phyloP scores from a whole-genome alignment of 495 filamentous ascomycete species.

The Parathielavia appendiculata region DNA sequence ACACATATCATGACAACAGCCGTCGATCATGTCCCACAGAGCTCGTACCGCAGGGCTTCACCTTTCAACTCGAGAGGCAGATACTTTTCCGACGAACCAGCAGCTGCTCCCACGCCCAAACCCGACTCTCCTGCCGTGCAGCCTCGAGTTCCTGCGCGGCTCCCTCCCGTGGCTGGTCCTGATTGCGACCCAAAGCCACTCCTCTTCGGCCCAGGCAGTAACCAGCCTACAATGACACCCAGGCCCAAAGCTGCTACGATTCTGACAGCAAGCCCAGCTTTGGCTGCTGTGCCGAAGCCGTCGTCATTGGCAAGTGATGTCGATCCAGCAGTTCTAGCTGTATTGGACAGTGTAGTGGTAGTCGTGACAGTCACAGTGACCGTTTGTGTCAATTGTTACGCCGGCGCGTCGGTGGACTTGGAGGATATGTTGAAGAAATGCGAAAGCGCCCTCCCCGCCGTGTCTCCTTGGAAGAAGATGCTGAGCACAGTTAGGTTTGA shows the following conservation, averaged over 20 bases:
- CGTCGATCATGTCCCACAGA: neutral
- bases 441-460: neutral
- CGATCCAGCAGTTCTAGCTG: neutral
- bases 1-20: neutral
- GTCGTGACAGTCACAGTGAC: neutral
- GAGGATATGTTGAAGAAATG: neutral
- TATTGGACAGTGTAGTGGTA: neutral
- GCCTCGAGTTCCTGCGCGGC: neutral
- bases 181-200: neutral
- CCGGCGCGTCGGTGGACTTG: neutral
- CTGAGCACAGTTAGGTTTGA: neutral
- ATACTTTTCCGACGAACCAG: neutral
- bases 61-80: neutral
- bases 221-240: neutral
- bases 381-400: no score
- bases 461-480: slow-evolving; percentile 2
- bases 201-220: neutral
- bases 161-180: neutral
- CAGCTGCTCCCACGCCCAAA: no score
- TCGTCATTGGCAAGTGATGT: neutral
- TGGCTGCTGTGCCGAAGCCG: neutral
- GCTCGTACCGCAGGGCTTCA: neutral
- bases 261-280: neutral
- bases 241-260: neutral
- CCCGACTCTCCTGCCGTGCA: neutral